Evolutionary conservation across 2,329 filamentous ascomycete species (phyloP).

Genomic region (Bipolaris gigantea): DNA sequence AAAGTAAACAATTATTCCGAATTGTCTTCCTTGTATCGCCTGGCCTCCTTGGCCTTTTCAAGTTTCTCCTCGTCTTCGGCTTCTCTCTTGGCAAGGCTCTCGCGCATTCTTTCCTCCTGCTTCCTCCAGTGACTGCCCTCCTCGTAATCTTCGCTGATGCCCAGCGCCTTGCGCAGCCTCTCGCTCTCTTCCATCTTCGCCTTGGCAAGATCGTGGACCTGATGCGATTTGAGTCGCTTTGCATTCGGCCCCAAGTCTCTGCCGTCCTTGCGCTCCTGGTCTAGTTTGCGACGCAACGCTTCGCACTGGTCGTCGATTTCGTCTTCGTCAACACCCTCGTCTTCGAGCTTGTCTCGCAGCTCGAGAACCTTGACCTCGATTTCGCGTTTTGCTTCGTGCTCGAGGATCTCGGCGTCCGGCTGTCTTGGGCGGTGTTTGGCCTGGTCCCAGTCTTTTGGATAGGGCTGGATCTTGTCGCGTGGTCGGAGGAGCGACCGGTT

Average conservation of each 20-base stretch:
- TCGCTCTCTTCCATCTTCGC: constrained; percentile 97
- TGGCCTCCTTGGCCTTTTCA: constrained; percentile 28
- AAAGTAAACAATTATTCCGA: constrained; percentile 28
- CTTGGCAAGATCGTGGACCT: constrained; percentile 93
- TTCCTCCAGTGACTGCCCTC: constrained; percentile 84
- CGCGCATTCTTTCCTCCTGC: constrained; percentile 70
- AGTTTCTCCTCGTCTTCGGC: constrained; percentile 39
- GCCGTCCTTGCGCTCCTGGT: constrained; percentile 47
- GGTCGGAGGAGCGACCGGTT: constrained; percentile 87
- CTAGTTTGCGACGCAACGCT: constrained; percentile 65
- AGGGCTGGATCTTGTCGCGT: constrained; percentile 78
- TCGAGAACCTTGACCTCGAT: constrained; percentile 95
- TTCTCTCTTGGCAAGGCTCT: constrained; percentile 47
- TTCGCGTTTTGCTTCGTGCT: constrained; percentile 88
- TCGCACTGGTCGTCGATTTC: constrained; percentile 82
- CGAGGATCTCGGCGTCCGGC: constrained; percentile 88
- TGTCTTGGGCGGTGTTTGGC: constrained; percentile 77
- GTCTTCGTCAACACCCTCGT: constrained; percentile 83
- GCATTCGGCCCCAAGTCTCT: constrained; percentile 44
- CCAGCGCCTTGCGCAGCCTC: constrained; percentile 79
- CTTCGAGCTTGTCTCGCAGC: constrained; percentile 85
- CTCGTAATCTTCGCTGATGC: constrained; percentile 82
- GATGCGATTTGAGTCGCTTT: constrained; percentile 78
- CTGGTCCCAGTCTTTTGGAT: constrained; percentile 69
- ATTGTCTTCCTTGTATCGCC: constrained; percentile 32